Percentiles rank a stretch among this genome's conserved stretches.
Evolutionary conservation across 371 early-diverging fungal genomes (phyloP).

Genomic region (Syncephalastrum racemosum): DNA sequence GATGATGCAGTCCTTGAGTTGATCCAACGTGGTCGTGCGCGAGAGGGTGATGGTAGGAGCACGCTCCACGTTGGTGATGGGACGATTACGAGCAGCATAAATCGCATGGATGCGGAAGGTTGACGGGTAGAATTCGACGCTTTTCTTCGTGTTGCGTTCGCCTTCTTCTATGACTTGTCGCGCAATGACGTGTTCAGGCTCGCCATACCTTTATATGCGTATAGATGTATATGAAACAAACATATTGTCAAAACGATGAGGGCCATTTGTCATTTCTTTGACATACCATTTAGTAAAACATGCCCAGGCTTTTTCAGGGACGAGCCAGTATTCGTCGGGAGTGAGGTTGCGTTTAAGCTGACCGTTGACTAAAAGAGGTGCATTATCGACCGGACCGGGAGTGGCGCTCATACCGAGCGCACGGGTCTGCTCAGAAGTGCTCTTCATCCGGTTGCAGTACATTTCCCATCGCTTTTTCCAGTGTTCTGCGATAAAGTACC

Average conservation of each 20-base stretch:
- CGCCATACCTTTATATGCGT: slow-evolving; percentile 13
- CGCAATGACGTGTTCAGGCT: not conserved
- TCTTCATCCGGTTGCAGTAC: slow-evolving; percentile 16
- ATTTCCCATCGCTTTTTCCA: slow-evolving; percentile 18
- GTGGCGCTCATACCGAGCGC: slow-evolving; percentile 10
- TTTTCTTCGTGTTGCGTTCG: not conserved
- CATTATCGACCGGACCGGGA: slow-evolving; percentile 21
- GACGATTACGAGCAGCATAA: not conserved
- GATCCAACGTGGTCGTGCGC: slow-evolving; percentile 6
- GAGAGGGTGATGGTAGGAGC: slow-evolving; percentile 17
- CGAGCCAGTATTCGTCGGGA: slow-evolving; percentile 8
- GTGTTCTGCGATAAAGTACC: slow-evolving; percentile 17
- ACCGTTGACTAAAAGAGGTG: slow-evolving; percentile 4
- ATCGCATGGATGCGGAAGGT: slow-evolving; percentile 10
- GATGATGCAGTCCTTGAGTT: slow-evolving; percentile 8
- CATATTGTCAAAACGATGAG: not conserved
- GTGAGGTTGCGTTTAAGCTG: slow-evolving; percentile 10
- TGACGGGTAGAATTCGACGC: slow-evolving; percentile 16
- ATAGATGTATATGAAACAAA: no score
- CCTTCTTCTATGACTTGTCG: slow-evolving; percentile 18
- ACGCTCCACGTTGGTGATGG: slow-evolving; percentile 4
- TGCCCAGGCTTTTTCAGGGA: slow-evolving; percentile 24
- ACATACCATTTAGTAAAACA: slow-evolving; percentile 15
- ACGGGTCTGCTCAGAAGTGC: slow-evolving; percentile 7
- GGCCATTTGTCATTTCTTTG: not conserved